Conservation (phyloP, 139 green algal genomes). For the Chlorella vulgaris region DNA sequence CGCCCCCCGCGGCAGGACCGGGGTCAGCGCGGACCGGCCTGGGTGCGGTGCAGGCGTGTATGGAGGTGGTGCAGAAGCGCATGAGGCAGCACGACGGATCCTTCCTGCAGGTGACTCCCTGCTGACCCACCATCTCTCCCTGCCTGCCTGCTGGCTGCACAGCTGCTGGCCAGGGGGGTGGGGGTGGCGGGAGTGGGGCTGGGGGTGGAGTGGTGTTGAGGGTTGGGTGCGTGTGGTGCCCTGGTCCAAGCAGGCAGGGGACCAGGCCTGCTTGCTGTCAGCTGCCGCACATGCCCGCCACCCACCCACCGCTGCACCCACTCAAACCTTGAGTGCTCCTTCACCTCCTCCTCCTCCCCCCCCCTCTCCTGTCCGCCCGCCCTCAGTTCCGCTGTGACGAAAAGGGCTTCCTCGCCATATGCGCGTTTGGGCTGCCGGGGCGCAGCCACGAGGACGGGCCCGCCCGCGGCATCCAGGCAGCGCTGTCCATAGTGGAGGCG, state of each 20-base stretch:
- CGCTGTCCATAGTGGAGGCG: conserved; percentile 44
- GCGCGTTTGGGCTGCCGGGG: conserved; percentile 81
- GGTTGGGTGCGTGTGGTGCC: not conserved
- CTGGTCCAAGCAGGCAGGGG: too few species aligned
- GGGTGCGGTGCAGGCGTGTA: conserved; percentile 61
- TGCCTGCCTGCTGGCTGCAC: too few species aligned
- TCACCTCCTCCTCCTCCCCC: too few species aligned
- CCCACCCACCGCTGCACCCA: too few species aligned
- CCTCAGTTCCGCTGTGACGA: conserved; percentile 76
- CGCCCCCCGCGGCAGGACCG: not conserved
- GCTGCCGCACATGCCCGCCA: too few species aligned
- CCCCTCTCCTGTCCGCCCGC: too few species aligned
- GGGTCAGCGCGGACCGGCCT: not conserved
- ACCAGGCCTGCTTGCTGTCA: too few species aligned
- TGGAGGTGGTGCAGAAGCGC: conserved; percentile 66
- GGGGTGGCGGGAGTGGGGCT: too few species aligned
- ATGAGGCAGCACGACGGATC: conserved; percentile 74
- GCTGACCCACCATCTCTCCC: too few species aligned
- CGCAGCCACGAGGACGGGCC: conserved; percentile 73
- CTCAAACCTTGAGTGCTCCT: too few species aligned
- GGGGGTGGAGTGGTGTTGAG: too few species aligned
- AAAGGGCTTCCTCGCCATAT: conserved; percentile 88
- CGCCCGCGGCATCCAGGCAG: conserved; percentile 54
- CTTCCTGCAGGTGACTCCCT: conserved; percentile 74
- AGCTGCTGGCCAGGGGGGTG: too few species aligned